Evolutionary conservation across 75 land plant species (phyloP).

Genomic region (Picea sitchensis): DNA sequence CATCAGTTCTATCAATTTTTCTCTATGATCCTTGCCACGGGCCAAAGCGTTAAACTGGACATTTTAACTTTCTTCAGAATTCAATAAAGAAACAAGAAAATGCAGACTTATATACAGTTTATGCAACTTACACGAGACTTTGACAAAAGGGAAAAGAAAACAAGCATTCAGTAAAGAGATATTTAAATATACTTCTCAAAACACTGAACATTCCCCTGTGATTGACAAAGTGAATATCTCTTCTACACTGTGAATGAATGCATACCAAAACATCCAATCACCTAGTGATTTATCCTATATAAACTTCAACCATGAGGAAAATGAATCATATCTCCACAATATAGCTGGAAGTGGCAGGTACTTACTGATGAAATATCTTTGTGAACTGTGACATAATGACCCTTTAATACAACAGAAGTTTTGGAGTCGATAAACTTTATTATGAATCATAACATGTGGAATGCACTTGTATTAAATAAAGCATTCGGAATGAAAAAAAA

Average conservation of each 20-base stretch:
- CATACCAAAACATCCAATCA: neutral
- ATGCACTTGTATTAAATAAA: neutral
- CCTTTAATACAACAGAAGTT: neutral
- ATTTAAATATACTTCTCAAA: neutral
- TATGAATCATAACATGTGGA: too few relatives aligned
- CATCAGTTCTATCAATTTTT: constrained; percentile 70
- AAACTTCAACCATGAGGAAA: neutral
- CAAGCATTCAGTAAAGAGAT: neutral
- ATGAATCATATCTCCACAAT: neutral
- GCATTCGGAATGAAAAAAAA: neutral
- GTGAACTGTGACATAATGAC: neutral
- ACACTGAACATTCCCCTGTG: neutral
- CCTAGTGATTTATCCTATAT: neutral
- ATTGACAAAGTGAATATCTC: neutral
- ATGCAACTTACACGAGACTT: constrained; percentile 9
- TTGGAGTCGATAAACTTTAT: too few relatives aligned
- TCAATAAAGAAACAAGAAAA: neutral
- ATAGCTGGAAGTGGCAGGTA: neutral
- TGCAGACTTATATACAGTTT: neutral
- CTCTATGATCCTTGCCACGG: constrained; percentile 54
- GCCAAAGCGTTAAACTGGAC: constrained; percentile 80
- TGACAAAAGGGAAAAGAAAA: neutral
- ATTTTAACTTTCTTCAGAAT: constrained; percentile 2
- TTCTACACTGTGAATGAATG: neutral
- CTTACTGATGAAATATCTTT: neutral